A percentile compares a stretch with the other conserved stretches of the same genome.
Conservation (phyloP, 1,284 basidiomycete genomes). For the Phellopilus nigrolimitatus region DNA sequence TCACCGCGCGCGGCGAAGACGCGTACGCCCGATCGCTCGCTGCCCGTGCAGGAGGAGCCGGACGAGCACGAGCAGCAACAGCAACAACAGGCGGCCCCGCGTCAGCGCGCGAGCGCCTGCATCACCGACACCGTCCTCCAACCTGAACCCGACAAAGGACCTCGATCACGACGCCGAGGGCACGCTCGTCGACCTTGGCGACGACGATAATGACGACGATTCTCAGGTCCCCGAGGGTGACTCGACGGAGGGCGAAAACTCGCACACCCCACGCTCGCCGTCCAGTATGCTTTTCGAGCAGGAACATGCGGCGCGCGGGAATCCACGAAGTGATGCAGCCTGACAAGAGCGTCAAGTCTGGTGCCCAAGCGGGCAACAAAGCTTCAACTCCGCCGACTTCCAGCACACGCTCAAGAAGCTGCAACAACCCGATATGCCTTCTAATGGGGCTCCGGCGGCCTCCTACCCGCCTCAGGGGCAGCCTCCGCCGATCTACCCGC, state of each 20-base stretch:
- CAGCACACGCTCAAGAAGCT: constrained; percentile 35
- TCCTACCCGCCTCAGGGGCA: constrained; percentile 18
- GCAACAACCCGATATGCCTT: constrained; percentile 18
- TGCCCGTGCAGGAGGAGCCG: constrained; percentile 72
- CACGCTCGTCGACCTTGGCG: constrained; percentile 20
- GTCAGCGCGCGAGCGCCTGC: constrained; percentile 29
- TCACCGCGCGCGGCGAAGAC: constrained; percentile 52
- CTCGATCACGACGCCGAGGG: constrained; percentile 19
- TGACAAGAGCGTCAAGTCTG: constrained; percentile 3
- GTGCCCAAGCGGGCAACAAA: constrained; percentile 2
- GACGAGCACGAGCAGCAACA: constrained; percentile 41
- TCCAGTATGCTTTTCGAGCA: constrained; percentile 49
- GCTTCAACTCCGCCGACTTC: constrained; percentile 50
- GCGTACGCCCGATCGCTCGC: constrained; percentile 65
- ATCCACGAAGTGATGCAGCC: constrained; percentile 18
- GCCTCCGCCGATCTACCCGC: constrained; percentile 19
- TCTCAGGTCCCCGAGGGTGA: constrained; percentile 28
- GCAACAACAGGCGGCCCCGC: constrained; percentile 32
- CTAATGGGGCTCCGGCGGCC: not conserved
- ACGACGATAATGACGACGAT: constrained; percentile 24
- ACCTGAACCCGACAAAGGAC: constrained; percentile 46
- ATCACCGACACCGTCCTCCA: constrained; percentile 56
- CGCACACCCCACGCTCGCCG: constrained; percentile 72
- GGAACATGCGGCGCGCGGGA: constrained; percentile 26
- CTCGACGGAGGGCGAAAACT: constrained; percentile 34